Evolutionary conservation across 1,284 basidiomycete genomes (phyloP), one percentile per base, ranked within the genome.

Genomic region (Tetrapyrgos nigripes): DNA sequence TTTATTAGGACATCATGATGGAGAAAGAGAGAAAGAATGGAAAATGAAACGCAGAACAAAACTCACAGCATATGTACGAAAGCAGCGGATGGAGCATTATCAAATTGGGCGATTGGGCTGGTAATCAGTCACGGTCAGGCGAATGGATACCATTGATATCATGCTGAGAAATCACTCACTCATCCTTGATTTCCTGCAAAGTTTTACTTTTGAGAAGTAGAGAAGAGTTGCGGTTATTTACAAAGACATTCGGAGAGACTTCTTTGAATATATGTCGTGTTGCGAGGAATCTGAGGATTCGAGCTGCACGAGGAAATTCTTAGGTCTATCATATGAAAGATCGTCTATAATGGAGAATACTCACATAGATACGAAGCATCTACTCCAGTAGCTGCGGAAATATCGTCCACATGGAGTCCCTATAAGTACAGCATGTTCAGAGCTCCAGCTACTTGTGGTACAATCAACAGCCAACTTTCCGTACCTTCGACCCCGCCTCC

Each of bases 181-280:
- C 66, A 33, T 57, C 56, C 50, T 67, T 62, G 45, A 75, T 64
- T 40, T 72, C 70, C 11, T 64, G 50, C 21, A 72, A 49, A 17
- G 58, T 56, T 58, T 72, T 72, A 27, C 62, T 56, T 46, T 73
- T 76, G 31, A 65, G 60, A 11, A 76, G 63, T 9, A 69, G 44
- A 1, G 66, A 65, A 8, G 75, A 73, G 19, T 72, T 61, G 5
- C 69, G 69, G 46, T 74, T 78, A 58, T 75, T 71, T 1, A 71
- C 68, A 49, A 75, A 78, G 1, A 70, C 66, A 56, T 75, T 67
- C 5, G 72, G 73, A 3, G 59, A 53, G 40, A 73, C 60, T 61
- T 79, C 77, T 19, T 33, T 48, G 63, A 76, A 79, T 48, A 77
- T 63, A 57, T 74, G 69, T 35, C 68, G 62, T 1, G 71, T 68